Evolutionary conservation across 768 basidiomycete species (phyloP).

Genomic region (Panaeolus papilionaceus): DNA sequence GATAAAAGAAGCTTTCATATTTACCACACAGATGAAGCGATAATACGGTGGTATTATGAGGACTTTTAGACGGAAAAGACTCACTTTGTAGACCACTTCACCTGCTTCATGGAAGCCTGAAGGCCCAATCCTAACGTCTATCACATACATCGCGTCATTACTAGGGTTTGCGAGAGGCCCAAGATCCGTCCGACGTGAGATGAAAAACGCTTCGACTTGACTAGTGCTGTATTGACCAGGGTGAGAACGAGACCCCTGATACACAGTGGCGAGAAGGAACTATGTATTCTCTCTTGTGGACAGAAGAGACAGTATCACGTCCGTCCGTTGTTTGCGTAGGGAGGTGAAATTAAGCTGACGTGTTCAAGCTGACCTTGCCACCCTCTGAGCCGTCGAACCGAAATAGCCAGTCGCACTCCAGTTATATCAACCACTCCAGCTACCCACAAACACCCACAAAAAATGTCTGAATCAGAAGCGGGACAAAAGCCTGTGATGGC

Average conservation of each 20-base stretch:
- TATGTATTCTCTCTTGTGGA: background rate
- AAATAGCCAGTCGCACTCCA: background rate
- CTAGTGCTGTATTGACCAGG: background rate
- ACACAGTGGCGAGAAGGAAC: conserved; percentile 1
- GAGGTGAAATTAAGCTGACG: conserved; percentile 4
- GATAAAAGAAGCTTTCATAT: background rate
- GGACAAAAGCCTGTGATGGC: background rate
- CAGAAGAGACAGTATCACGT: background rate
- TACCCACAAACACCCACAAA: background rate
- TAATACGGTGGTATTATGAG: background rate
- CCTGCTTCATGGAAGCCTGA: background rate
- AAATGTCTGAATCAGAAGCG: background rate
- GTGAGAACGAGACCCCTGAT: conserved; percentile 2
- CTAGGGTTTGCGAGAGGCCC: background rate
- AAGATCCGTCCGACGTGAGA: conserved; percentile 11
- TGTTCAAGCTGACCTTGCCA: conserved; percentile 5
- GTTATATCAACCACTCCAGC: background rate
- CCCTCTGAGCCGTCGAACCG: background rate
- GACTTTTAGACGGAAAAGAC: background rate
- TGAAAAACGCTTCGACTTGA: background rate
- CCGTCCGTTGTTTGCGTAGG: background rate
- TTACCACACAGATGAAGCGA: background rate
- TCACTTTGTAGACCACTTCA: background rate
- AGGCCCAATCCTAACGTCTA: background rate
- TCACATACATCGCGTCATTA: background rate